Evolutionary conservation across 441 rosid genomes (phyloP).

Genomic region (Adansonia gregorii): DNA sequence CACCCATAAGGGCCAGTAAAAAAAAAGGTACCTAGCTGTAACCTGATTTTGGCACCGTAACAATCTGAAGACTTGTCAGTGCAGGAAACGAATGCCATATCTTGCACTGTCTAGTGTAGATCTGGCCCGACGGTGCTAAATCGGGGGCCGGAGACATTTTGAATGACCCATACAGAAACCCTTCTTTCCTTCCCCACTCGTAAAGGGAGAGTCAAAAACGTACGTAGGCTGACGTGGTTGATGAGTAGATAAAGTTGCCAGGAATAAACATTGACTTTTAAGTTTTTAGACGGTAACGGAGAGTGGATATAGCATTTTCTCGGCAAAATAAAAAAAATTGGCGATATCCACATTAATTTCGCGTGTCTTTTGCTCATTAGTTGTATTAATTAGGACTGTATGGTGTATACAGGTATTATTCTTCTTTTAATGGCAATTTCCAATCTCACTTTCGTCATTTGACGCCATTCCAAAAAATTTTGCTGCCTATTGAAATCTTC

Average conservation of each 20-base stretch:
- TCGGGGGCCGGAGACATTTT: background rate
- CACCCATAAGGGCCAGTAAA: too few relatives aligned
- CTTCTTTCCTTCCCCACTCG: background rate
- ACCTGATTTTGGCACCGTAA: background rate
- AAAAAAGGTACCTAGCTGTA: background rate
- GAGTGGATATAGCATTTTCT: background rate
- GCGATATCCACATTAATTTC: background rate
- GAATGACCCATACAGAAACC: background rate
- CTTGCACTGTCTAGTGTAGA: background rate
- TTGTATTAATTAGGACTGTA: background rate
- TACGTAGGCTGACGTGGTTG: background rate
- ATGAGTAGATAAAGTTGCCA: background rate
- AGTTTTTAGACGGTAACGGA: background rate
- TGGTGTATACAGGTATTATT: too few relatives aligned
- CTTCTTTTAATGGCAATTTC: slow-evolving; percentile 3
- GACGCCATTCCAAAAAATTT: background rate
- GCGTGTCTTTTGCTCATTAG: slow-evolving; percentile 1
- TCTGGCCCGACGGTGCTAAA: background rate
- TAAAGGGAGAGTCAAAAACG: background rate
- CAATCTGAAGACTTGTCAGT: background rate
- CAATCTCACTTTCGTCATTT: background rate
- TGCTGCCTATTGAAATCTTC: background rate
- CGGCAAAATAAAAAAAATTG: background rate
- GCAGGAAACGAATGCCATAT: background rate
- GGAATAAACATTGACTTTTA: background rate